Evolutionary conservation across 2,329 filamentous ascomycete species (phyloP).

Genomic region (Diplocarpon rosae): DNA sequence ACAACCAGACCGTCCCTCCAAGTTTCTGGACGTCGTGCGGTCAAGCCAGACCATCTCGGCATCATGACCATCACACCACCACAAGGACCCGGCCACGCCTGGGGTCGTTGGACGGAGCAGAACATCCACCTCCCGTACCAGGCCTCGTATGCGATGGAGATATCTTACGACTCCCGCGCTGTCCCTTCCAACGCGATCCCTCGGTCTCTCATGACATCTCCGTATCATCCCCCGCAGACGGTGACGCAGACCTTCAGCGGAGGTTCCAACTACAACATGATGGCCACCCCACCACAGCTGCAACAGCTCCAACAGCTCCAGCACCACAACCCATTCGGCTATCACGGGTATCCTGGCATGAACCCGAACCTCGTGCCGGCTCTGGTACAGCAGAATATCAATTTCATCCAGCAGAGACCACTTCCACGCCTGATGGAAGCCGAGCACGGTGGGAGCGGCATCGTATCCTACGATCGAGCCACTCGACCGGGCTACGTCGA

Average conservation of each 20-base stretch:
- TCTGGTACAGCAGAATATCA: conserved; percentile 5
- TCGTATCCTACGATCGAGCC: conserved; percentile 26
- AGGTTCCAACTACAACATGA: conserved; percentile 19
- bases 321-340: conserved; percentile 34
- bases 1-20: not conserved
- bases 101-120: conserved; percentile 44
- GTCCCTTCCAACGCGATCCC: conserved; percentile 29
- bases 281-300: conserved; percentile 24
- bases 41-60: conserved; percentile 27
- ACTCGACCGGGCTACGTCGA: conserved; percentile 25
- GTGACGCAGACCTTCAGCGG: conserved; percentile 29
- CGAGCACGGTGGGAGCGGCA: conserved; percentile 11
- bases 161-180: conserved; percentile 37
- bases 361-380: conserved; percentile 22
- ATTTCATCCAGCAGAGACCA: conserved; percentile 24
- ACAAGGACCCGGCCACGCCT: conserved; percentile 36
- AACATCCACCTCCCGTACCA: conserved; percentile 22
- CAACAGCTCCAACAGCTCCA: conserved; percentile 28
- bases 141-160: conserved; percentile 31
- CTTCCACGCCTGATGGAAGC: conserved; percentile 25
- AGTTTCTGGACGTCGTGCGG: conserved; percentile 23
- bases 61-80: conserved; percentile 40
- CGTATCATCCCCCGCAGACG: conserved; percentile 40
- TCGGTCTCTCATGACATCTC: conserved; percentile 34
- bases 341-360: conserved; percentile 27